phyloP scores from a whole-genome alignment of 768 basidiomycete genomes.

The Hericium erinaceus region DNA sequence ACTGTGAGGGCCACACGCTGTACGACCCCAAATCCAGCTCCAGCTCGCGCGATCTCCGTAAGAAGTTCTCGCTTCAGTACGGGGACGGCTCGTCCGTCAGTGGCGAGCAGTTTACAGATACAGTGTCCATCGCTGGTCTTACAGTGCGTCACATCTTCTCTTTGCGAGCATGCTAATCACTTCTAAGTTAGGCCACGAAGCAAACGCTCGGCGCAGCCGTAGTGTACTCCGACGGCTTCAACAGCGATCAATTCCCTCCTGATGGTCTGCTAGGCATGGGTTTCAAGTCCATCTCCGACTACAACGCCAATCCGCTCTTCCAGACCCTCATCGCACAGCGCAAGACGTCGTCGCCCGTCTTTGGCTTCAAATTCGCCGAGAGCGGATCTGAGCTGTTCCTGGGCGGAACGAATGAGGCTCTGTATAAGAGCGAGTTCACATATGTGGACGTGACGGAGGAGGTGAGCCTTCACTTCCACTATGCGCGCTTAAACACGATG shows the following conservation, averaged over 20 bases:
- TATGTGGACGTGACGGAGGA: constrained; percentile 19
- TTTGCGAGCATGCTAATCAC: neutral
- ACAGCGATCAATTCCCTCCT: constrained; percentile 17
- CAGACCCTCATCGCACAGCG: constrained; percentile 23
- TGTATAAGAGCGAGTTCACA: constrained; percentile 23
- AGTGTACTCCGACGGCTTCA: constrained; percentile 26
- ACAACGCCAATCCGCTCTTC: constrained; percentile 18
- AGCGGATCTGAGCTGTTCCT: constrained; percentile 24
- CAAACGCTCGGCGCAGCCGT: constrained; percentile 38
- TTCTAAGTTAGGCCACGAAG: constrained; percentile 12
- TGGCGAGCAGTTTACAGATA: constrained; percentile 34
- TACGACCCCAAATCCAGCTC: neutral
- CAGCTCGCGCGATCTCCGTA: constrained; percentile 16
- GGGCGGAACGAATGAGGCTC: constrained; percentile 26
- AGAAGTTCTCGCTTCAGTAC: constrained; percentile 27
- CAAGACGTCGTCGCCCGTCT: constrained; percentile 12
- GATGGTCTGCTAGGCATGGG: constrained; percentile 38
- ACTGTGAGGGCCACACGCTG: constrained; percentile 18
- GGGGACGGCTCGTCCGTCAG: constrained; percentile 29
- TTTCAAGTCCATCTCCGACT: constrained; percentile 19
- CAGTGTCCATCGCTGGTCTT: constrained; percentile 30
- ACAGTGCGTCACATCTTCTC: constrained; percentile 10
- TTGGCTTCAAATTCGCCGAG: constrained; percentile 21
- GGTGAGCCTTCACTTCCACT: neutral
- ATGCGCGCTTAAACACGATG: neutral